phyloP scores from a whole-genome alignment of 73 alveolate species.

The Paramecium pentaurelia region DNA sequence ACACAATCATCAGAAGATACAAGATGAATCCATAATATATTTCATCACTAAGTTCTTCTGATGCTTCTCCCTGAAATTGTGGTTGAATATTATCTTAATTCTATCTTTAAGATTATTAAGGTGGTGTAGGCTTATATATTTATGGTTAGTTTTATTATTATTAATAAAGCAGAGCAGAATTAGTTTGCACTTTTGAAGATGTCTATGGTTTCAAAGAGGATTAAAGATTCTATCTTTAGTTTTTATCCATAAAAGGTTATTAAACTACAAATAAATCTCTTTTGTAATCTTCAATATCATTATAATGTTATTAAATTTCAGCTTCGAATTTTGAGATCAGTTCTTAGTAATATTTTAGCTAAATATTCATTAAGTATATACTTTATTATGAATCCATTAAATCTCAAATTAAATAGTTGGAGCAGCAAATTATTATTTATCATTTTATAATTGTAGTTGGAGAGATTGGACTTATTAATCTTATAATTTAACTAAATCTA shows the following conservation, averaged over 20 bases:
- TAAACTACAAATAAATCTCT: constrained; percentile 7
- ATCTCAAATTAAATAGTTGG: not conserved
- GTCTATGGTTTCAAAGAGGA: not conserved
- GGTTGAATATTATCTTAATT: not conserved
- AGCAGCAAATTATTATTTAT: not conserved
- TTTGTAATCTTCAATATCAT: constrained; percentile 4
- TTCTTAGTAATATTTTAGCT: not conserved
- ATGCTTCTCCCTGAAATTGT: not conserved
- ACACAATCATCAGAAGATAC: not conserved
- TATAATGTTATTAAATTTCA: not conserved
- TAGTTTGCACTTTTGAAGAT: not conserved
- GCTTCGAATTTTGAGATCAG: not conserved
- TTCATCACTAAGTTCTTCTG: constrained; percentile 17
- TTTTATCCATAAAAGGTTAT: not conserved
- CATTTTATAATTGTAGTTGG: not conserved
- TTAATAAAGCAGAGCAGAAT: not conserved
- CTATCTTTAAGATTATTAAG: not conserved
- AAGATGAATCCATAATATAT: constrained; percentile 24
- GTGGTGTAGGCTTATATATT: not conserved
- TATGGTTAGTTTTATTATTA: not conserved
- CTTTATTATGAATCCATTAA: constrained; percentile 32
- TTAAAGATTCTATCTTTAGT: not conserved
- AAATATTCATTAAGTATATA: not conserved
- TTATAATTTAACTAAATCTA: not conserved
- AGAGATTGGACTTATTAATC: not conserved